These are phyloP conservation scores for Cryptosporidium felis DNA, from an alignment of 169 alveolate genomes.

Conservation along the genomic window DNA sequence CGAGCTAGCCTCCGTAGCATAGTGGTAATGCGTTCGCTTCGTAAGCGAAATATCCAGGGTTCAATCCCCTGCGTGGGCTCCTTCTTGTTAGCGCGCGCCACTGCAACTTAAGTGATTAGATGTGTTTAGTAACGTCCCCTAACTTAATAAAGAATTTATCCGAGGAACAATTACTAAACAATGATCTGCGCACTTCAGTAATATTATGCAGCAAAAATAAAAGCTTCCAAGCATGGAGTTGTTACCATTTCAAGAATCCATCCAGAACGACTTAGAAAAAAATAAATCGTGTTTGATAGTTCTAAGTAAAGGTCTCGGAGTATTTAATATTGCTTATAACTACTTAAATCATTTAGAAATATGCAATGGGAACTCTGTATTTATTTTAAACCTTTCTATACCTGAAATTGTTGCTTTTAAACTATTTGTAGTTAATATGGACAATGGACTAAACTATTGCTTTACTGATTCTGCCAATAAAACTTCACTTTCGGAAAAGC, in stretches of 20 bases:
- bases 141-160: too few relatives aligned
- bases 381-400: constrained; percentile 12
- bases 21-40: constrained; percentile 91
- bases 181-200: too few relatives aligned
- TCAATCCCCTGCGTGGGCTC: constrained; percentile 92
- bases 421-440: neutral
- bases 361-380: neutral
- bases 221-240: neutral
- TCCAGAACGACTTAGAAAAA: constrained; percentile 11
- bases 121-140: too few relatives aligned
- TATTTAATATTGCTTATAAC: constrained; percentile 2
- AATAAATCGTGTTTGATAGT: constrained; percentile 30
- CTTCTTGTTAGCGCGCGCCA: neutral
- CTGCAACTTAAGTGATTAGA: too few relatives aligned
- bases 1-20: constrained; percentile 86
- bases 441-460: neutral
- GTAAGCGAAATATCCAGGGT: constrained; percentile 92
- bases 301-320: constrained; percentile 56
- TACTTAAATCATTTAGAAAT: neutral
- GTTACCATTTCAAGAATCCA: constrained; percentile 43
- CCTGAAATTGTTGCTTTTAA: constrained; percentile 1
- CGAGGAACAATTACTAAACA: too few relatives aligned
- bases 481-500: neutral
- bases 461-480: neutral
- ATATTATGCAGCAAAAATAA: too few relatives aligned